Evolutionary conservation across 1,139 yeast genomes (phyloP).

Genomic region (Candida gigantensis): DNA sequence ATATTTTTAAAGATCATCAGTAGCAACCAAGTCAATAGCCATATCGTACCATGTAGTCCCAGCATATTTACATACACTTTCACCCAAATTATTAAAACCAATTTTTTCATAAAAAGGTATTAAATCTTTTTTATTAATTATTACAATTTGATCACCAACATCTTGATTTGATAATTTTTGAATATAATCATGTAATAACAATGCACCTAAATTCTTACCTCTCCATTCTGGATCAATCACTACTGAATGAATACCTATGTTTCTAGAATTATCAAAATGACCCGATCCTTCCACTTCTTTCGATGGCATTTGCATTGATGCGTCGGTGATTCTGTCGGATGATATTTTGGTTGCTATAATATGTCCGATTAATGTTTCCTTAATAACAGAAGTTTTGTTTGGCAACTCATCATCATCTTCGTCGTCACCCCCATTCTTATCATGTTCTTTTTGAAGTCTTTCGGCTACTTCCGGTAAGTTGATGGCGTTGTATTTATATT

Average conservation of each 20-base stretch:
- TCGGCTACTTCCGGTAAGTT: conserved; percentile 48
- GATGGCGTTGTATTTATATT: conserved; percentile 42
- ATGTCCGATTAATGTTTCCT: conserved; percentile 79
- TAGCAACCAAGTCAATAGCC: conserved; percentile 61
- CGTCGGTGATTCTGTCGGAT: conserved; percentile 54
- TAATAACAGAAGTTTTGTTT: conserved; percentile 48
- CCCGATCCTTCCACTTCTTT: conserved; percentile 58
- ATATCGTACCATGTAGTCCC: conserved; percentile 68
- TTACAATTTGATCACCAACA: conserved; percentile 74
- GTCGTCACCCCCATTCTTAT: conserved; percentile 24
- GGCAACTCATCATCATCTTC: conserved; percentile 45
- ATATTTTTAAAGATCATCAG: conserved; percentile 45
- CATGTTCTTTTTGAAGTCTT: conserved; percentile 28
- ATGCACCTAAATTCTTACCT: conserved; percentile 78
- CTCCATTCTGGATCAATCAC: conserved; percentile 79
- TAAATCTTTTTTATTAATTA: conserved; percentile 71
- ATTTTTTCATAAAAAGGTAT: conserved; percentile 76
- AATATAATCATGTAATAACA: conserved; percentile 82
- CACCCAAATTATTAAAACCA: conserved; percentile 71
- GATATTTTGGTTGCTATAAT: conserved; percentile 78
- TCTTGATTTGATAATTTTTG: conserved; percentile 88
- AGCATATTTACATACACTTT: conserved; percentile 59
- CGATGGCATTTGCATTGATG: conserved; percentile 65
- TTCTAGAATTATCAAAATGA: conserved; percentile 73
- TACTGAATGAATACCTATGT: conserved; percentile 80